Conservation (phyloP, 495 filamentous ascomycete species). For the Neurospora sp. region DNA sequence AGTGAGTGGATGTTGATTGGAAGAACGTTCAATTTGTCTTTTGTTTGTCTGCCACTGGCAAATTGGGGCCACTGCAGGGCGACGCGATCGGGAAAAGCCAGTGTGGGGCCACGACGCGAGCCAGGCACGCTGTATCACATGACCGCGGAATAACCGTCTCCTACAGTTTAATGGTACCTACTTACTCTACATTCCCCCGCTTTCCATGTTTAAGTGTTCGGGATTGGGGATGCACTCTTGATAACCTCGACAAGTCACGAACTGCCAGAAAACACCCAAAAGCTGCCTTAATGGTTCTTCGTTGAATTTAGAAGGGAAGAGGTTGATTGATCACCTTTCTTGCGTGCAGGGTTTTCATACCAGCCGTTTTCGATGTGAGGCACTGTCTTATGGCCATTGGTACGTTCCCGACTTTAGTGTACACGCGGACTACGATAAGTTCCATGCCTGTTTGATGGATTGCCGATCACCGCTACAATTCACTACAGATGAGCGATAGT, state of each 20-base stretch:
- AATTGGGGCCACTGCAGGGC: neutral
- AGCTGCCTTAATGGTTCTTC: neutral
- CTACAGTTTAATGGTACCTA: neutral
- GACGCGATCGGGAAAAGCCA: constrained; percentile 15
- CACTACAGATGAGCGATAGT: neutral
- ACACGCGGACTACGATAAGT: neutral
- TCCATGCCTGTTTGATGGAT: neutral
- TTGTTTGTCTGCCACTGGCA: neutral
- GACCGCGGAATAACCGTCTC: constrained; percentile 1
- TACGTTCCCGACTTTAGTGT: neutral
- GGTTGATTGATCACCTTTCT: neutral
- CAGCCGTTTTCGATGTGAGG: neutral
- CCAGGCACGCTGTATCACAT: constrained; percentile 18
- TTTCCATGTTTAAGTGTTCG: neutral
- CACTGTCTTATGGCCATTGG: neutral
- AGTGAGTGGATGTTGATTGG: neutral
- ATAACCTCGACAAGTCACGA: neutral
- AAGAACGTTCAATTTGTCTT: neutral
- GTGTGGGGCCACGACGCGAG: constrained; percentile 16
- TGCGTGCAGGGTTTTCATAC: neutral
- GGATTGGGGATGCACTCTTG: neutral
- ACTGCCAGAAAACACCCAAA: neutral
- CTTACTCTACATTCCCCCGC: neutral
- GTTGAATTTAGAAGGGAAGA: neutral
- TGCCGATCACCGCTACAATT: neutral